A percentile compares a stretch with the other conserved stretches of the same genome.
Conservation (phyloP, 2,329 filamentous ascomycete species). For the Juglanconis oblonga region DNA sequence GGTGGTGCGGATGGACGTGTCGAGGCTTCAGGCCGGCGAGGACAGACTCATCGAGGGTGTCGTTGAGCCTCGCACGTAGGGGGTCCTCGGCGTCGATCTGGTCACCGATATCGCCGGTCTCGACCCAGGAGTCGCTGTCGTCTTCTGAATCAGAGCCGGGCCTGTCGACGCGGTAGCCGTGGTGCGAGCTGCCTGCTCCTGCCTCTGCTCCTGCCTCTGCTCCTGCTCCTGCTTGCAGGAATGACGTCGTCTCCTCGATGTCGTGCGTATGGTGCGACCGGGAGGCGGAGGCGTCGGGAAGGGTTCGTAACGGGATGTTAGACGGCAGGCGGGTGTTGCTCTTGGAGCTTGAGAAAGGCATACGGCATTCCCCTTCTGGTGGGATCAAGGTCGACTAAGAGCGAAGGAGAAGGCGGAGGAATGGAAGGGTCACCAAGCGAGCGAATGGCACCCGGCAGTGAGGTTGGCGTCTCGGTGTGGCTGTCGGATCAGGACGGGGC, state of each 20-base stretch:
- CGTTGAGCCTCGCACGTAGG: conserved; percentile 65
- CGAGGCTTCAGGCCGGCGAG: conserved; percentile 50
- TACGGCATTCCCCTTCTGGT: conserved; percentile 52
- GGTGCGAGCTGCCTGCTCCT: conserved; percentile 37
- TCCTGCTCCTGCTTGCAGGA: conserved; percentile 35
- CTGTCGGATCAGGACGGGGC: conserved; percentile 2
- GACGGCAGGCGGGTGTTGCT: conserved; percentile 62
- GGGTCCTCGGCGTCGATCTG: conserved; percentile 84
- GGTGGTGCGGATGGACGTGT: conserved; percentile 35
- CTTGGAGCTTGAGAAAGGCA: conserved; percentile 68
- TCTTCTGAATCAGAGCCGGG: conserved; percentile 59
- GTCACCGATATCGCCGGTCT: conserved; percentile 92
- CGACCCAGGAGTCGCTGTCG: conserved; percentile 71
- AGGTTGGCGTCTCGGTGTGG: conserved; percentile 6
- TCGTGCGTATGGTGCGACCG: conserved; percentile 33
- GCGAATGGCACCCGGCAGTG: conserved; percentile 24
- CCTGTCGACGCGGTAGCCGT: conserved; percentile 45
- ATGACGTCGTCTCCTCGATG: conserved; percentile 42
- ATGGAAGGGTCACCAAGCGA: conserved; percentile 28
- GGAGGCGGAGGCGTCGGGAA: conserved; percentile 41
- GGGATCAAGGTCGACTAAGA: neutral
- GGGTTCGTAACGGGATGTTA: conserved; percentile 82
- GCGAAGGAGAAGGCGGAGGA: conserved; percentile 9
- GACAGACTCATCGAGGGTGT: conserved; percentile 62
- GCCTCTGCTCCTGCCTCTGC: neutral